phyloP scores from a whole-genome alignment of 2,329 filamentous ascomycete genomes.

The Monosporascus ibericus region DNA sequence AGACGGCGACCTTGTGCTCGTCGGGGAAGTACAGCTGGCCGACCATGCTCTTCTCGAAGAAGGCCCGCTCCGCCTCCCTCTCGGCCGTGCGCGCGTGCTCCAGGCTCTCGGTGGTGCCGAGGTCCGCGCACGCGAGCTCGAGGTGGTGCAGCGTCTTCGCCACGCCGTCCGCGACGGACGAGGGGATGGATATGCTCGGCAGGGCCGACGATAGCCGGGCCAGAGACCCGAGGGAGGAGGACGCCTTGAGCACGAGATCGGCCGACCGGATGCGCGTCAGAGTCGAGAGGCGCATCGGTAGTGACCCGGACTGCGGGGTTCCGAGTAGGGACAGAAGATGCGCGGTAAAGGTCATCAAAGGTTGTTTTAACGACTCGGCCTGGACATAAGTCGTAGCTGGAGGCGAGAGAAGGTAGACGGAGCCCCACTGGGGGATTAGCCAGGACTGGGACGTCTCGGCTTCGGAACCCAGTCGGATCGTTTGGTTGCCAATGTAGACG shows the following conservation, averaged over 20 bases:
- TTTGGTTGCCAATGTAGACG: constrained; percentile 77
- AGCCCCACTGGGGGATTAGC: constrained; percentile 95
- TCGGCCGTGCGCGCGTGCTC: constrained; percentile 80
- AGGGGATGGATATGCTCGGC: constrained; percentile 85
- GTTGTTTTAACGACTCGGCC: constrained; percentile 63
- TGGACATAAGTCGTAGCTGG: constrained; percentile 47
- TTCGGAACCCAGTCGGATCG: constrained; percentile 48
- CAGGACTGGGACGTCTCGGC: constrained; percentile 58
- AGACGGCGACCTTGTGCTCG: constrained; percentile 96
- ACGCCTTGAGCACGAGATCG: constrained; percentile 80
- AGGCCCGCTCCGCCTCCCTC: constrained; percentile 82
- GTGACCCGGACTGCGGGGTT: constrained; percentile 72
- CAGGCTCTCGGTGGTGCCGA: constrained; percentile 63
- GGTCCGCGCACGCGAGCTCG: constrained; percentile 65
- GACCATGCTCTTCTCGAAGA: constrained; percentile 99
- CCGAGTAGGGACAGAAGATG: constrained; percentile 86
- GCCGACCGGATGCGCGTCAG: constrained; percentile 80
- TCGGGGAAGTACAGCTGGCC: constrained; percentile 98
- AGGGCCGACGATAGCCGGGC: constrained; percentile 79
- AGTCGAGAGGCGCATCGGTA: constrained; percentile 79
- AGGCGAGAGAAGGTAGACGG: constrained; percentile 53
- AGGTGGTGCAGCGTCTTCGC: constrained; percentile 73
- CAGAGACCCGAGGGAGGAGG: constrained; percentile 87
- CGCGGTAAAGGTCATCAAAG: constrained; percentile 83
- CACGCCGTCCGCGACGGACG: constrained; percentile 79